Evolutionary conservation across 257 asterid genomes (phyloP).

Genomic region (Solanum raphanifolium): DNA sequence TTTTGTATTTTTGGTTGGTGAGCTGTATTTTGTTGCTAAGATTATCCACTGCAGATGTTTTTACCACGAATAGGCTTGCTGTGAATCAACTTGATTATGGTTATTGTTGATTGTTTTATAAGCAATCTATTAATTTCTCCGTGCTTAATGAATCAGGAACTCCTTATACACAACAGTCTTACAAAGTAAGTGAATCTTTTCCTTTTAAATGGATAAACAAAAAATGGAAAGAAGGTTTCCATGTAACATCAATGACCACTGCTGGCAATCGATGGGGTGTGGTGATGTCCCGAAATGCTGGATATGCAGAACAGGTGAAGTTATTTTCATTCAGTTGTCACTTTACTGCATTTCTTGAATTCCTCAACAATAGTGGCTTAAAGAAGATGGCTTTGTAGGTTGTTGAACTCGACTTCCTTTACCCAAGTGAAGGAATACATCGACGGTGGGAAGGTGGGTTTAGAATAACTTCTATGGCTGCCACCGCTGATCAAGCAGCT

Average conservation of each 20-base stretch:
- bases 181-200: slow-evolving; percentile 94
- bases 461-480: slow-evolving; percentile 92
- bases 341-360: neutral
- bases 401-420: slow-evolving; percentile 91
- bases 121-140: neutral
- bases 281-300: slow-evolving; percentile 92
- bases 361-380: neutral
- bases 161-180: slow-evolving; percentile 91
- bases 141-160: slow-evolving; percentile 41
- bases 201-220: slow-evolving; percentile 98
- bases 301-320: slow-evolving; percentile 83
- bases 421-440: slow-evolving; percentile 96
- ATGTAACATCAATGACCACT: slow-evolving; percentile 96
- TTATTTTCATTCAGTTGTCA: neutral
- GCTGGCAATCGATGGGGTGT: slow-evolving; percentile 99
- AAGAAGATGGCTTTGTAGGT: slow-evolving; percentile 29
- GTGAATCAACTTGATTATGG: neutral
- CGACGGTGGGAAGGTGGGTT: slow-evolving; percentile 93
- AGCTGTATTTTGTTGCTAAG: neutral
- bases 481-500: slow-evolving; percentile 89
- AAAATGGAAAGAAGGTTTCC: slow-evolving; percentile 99
- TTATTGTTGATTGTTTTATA: neutral
- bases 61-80: neutral
- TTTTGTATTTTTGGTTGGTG: neutral
- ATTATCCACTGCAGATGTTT: neutral